These are phyloP conservation scores for Cetraspora pellucida DNA, from an alignment of 192 early-diverging fungal species.

Conservation along the genomic window DNA sequence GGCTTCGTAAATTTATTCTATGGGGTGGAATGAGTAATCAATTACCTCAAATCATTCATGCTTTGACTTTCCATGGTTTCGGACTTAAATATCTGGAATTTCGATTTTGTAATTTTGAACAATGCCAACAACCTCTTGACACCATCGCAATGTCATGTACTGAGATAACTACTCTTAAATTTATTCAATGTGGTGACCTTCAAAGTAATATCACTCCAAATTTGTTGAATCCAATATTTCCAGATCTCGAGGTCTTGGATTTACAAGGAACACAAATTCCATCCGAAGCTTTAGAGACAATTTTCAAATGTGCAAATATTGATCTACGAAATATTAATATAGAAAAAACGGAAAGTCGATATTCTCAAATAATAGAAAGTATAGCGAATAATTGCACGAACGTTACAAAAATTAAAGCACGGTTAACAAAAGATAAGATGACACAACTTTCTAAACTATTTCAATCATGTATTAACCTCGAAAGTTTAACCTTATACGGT, in stretches of 20 bases:
- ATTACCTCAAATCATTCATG: neutral
- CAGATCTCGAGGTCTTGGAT: neutral
- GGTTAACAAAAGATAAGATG: neutral
- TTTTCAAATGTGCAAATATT: constrained; percentile 2
- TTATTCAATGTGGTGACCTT: constrained; percentile 17
- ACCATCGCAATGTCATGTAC: neutral
- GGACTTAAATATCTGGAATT: constrained; percentile 16
- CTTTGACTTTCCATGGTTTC: neutral
- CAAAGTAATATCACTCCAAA: neutral
- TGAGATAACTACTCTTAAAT: constrained; percentile 9
- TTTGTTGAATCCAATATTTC: neutral
- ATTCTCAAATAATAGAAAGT: neutral
- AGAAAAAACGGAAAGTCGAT: neutral
- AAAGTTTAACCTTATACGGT: neutral
- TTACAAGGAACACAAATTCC: constrained; percentile 3
- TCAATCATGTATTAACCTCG: constrained; percentile 4
- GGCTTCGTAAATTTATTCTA: neutral
- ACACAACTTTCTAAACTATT: neutral
- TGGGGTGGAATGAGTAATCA: constrained; percentile 8
- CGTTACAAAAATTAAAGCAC: neutral
- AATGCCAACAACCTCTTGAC: neutral
- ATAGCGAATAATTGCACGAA: neutral
- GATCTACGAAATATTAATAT: neutral
- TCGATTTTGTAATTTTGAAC: constrained; percentile 9
- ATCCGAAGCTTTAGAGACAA: neutral